These are phyloP conservation scores for Letharia columbiana DNA, from an alignment of 495 filamentous ascomycete genomes.

Conservation along the genomic window DNA sequence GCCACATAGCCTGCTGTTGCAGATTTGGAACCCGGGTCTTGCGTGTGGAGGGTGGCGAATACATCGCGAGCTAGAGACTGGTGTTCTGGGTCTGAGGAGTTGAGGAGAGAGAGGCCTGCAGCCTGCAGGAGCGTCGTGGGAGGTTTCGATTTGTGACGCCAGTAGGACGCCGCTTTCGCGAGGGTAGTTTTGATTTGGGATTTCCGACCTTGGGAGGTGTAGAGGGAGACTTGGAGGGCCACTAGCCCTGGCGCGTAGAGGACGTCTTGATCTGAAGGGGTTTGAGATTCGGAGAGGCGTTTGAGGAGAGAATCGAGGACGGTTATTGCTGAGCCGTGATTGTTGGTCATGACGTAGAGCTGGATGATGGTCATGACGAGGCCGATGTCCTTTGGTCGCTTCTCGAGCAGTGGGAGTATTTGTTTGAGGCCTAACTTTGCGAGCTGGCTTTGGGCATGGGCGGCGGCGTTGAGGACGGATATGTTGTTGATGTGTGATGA, in stretches of 20 bases:
- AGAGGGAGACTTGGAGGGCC: conserved; percentile 73
- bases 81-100: conserved; percentile 59
- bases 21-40: conserved; percentile 53
- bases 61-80: conserved; percentile 60
- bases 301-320: conserved; percentile 68
- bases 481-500: conserved; percentile 53
- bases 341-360: conserved; percentile 67
- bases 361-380: conserved; percentile 76
- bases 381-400: conserved; percentile 73
- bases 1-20: conserved; percentile 77
- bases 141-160: conserved; percentile 50
- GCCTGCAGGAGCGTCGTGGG: conserved; percentile 60
- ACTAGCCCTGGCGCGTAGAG: conserved; percentile 82
- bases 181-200: conserved; percentile 61
- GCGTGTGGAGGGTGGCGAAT: conserved; percentile 57
- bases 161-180: conserved; percentile 73
- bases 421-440: conserved; percentile 63
- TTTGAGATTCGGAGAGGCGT: conserved; percentile 52
- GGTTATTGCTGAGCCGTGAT: conserved; percentile 64
- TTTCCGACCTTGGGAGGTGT: conserved; percentile 69
- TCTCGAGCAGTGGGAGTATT: conserved; percentile 65
- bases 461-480: conserved; percentile 74
- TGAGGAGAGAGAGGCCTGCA: conserved; percentile 69
- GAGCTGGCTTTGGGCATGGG: conserved; percentile 52
- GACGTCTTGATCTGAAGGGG: conserved; percentile 50